phyloP scores from a whole-genome alignment of 1,139 yeast genomes.

The Yamadazyma sp. region DNA sequence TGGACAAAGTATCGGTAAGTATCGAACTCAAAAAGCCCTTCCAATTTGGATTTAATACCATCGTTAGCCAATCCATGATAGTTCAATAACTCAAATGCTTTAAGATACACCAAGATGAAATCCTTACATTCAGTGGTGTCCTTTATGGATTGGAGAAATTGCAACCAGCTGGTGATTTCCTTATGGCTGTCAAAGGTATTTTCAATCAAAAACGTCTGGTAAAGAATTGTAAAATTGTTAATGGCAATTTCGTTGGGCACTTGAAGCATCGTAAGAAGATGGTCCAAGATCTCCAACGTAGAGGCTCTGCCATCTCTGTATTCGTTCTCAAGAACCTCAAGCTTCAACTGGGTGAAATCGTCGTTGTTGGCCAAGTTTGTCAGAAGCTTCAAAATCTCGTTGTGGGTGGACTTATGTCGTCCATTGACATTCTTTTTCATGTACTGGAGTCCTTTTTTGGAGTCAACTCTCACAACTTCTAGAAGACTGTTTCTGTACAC shows the following conservation, averaged over 20 bases:
- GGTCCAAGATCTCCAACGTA: conserved; percentile 16
- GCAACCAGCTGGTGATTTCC: conserved; percentile 33
- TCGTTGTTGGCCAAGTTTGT: conserved; percentile 18
- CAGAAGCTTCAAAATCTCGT: conserved; percentile 32
- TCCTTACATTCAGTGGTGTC: conserved; percentile 28
- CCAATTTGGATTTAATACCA: neutral
- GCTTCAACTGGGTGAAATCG: conserved; percentile 29
- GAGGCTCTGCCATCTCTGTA: conserved; percentile 20
- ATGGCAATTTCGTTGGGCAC: conserved; percentile 18
- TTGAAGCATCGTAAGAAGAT: conserved; percentile 17
- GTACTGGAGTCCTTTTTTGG: conserved; percentile 29
- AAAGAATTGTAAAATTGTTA: conserved; percentile 27
- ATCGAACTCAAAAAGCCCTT: conserved; percentile 3
- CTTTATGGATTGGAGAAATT: conserved; percentile 27
- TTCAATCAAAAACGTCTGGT: conserved; percentile 29
- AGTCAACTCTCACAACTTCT: conserved; percentile 29
- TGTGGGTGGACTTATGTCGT: conserved; percentile 29
- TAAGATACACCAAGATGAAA: conserved; percentile 30
- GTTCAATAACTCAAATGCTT: conserved; percentile 32
- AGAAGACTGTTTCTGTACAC: conserved; percentile 24
- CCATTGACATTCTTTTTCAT: conserved; percentile 29
- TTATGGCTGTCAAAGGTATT: conserved; percentile 25
- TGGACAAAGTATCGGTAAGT: conserved; percentile 10
- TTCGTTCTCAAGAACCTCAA: conserved; percentile 37
- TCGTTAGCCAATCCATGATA: conserved; percentile 1